Evolutionary conservation across 2,329 filamentous ascomycete genomes (phyloP).

Genomic region (Fusarium pseudograminearum): DNA sequence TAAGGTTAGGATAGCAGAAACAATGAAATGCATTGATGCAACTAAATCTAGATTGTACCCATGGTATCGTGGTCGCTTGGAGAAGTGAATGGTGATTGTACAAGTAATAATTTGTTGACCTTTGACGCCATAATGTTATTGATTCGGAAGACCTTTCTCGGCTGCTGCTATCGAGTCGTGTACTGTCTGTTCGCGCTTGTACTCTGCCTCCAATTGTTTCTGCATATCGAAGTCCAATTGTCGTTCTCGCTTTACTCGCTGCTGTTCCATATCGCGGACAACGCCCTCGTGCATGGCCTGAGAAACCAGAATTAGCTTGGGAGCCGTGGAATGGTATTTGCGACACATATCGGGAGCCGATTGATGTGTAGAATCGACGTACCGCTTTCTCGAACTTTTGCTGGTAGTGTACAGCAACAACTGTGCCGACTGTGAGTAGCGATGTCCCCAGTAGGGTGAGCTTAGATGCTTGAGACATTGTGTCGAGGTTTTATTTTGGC

Average conservation of each 20-base stretch:
- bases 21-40: constrained; percentile 42
- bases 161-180: constrained; percentile 54
- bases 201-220: constrained; percentile 84
- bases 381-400: constrained; percentile 88
- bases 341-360: neutral
- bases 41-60: constrained; percentile 10
- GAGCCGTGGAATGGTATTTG: neutral
- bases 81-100: constrained; percentile 30
- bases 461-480: constrained; percentile 92
- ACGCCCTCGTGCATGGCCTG: constrained; percentile 97
- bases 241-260: constrained; percentile 88
- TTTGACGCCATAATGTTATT: constrained; percentile 31
- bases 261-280: constrained; percentile 93
- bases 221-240: constrained; percentile 97
- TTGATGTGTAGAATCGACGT: constrained; percentile 51
- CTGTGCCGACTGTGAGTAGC: constrained; percentile 78
- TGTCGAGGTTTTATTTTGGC: neutral
- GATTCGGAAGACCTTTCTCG: constrained; percentile 42
- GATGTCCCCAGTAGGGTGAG: constrained; percentile 84
- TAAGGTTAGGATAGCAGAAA: constrained; percentile 42
- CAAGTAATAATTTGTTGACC: constrained; percentile 4
- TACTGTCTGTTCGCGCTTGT: constrained; percentile 88
- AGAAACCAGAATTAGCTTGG: constrained; percentile 17
- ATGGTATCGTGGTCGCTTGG: constrained; percentile 23
- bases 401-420: constrained; percentile 89